These are phyloP conservation scores for Umbelopsis vinacea DNA, from an alignment of 192 early-diverging fungal genomes.

Conservation along the genomic window DNA sequence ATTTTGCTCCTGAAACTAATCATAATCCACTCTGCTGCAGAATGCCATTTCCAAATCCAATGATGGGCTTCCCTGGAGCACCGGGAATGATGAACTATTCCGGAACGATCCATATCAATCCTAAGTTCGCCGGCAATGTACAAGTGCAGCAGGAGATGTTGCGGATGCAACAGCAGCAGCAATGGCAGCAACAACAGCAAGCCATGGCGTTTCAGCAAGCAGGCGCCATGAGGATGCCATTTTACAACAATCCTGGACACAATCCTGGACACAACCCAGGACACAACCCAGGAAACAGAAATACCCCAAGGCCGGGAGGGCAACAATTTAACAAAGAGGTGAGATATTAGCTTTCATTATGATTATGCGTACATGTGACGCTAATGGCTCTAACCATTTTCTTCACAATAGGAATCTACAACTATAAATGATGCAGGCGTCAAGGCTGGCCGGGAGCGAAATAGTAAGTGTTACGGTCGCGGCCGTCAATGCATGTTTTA, in stretches of 20 bases:
- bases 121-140: slow-evolving; percentile 2
- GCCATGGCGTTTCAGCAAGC: slow-evolving; percentile 7
- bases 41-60: not conserved
- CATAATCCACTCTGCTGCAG: not conserved
- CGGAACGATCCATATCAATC: slow-evolving; percentile 5
- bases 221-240: not conserved
- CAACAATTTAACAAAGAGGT: not conserved
- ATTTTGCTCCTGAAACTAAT: too few species aligned
- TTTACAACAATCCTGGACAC: not conserved
- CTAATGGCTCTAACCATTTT: not conserved
- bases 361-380: not conserved
- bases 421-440: not conserved
- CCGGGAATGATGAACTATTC: slow-evolving; percentile 12
- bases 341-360: not conserved
- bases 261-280: too few species aligned
- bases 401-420: not conserved
- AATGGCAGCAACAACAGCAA: slow-evolving; percentile 10
- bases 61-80: slow-evolving; percentile 7
- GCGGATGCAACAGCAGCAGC: not conserved
- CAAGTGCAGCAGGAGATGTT: slow-evolving; percentile 6
- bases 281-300: too few species aligned
- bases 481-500: too few species aligned
- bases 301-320: not conserved
- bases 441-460: slow-evolving; percentile 3
- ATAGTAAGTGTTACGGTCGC: not conserved